Evolutionary conservation across 331 rosid species (phyloP), one percentile per base, ranked within the genome.

Genomic region (Phaseolus coccineus): DNA sequence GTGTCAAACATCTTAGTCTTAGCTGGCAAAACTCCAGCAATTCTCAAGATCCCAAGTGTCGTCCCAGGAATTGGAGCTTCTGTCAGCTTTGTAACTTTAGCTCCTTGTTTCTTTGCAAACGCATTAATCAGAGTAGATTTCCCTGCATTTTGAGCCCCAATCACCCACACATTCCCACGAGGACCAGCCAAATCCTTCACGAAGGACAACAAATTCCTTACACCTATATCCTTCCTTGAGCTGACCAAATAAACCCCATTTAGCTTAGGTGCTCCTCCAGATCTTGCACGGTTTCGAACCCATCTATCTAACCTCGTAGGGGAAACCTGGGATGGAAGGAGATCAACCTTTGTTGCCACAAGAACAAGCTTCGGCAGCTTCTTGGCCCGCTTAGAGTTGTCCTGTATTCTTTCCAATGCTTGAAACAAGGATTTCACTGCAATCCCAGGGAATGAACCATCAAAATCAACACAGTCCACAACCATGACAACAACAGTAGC

Each of bases 61-160:
- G 98, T 94, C 71, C 98, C 98, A 39, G 97, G 98, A 84, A 94
- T 80, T 9, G 97, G 91, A 80, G 98, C 97, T 86, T 94, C 97
- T 4, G 98, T 94, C 80, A 94, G 97, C 83, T 92, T 92, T 1
- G 83, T 85, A 77, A 90, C 91, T 74, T 86, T 91, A 37, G 91
- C 97, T 44, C 96, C 89, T 87, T 87, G 89, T 85, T 91, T 94
- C 90, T 92, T 94, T 5, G 97, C 89, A 14, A 89, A 47, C 8
- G 90, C 87, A 73, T 94, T 94, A 82, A 94, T 92, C n/a, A 94
- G 84, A 52, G 98, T 94, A 84, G 98, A 94, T 85, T 94, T 92
- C 80, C 98, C 98, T 4, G 98, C 98, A 86, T 94, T 94, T 77
- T 94, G 97, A 81, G 98, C 91, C 27, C 98, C 97, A 76, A 94